These are phyloP conservation scores for Aspergillus egyptiacus DNA, from an alignment of 495 filamentous ascomycete genomes.

Conservation along the genomic window DNA sequence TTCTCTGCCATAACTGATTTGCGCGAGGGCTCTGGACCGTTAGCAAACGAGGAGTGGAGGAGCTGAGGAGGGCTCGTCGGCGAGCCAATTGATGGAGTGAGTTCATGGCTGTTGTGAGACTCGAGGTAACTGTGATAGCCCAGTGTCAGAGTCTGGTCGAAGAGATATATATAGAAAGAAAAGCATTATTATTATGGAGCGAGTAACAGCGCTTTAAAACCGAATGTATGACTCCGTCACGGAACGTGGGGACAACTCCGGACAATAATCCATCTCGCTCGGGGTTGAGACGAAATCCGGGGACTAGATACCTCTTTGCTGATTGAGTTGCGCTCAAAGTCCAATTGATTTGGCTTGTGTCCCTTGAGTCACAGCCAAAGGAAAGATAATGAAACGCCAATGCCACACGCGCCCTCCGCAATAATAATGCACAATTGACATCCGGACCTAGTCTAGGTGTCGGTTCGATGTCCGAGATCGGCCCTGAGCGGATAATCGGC, in stretches of 20 bases:
- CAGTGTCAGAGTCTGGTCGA: conserved; percentile 6
- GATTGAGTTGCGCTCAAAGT: neutral
- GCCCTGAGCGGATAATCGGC: conserved; percentile 11
- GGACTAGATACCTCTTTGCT: conserved; percentile 1
- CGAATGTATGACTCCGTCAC: conserved; percentile 19
- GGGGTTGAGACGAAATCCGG: neutral
- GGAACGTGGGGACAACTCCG: conserved; percentile 33
- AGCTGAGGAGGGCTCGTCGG: conserved; percentile 27
- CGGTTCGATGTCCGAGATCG: conserved; percentile 18
- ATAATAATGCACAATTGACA: conserved; percentile 7
- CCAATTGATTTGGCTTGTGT: neutral
- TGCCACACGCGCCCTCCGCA: neutral
- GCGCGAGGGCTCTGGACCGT: conserved; percentile 22
- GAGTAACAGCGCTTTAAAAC: conserved; percentile 22
- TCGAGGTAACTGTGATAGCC: neutral
- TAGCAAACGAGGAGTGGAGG: conserved; percentile 24
- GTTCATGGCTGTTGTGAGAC: conserved; percentile 26
- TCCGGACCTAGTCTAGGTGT: neutral
- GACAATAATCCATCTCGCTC: neutral
- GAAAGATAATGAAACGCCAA: conserved; percentile 1
- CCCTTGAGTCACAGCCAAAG: conserved; percentile 4
- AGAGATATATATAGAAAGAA: conserved; percentile 2
- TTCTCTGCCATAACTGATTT: conserved; percentile 35
- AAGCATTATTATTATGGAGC: neutral
- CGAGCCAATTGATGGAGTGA: conserved; percentile 38